phyloP scores from a whole-genome alignment of 2,329 filamentous ascomycete species.

The Polytolypa hystricis region DNA sequence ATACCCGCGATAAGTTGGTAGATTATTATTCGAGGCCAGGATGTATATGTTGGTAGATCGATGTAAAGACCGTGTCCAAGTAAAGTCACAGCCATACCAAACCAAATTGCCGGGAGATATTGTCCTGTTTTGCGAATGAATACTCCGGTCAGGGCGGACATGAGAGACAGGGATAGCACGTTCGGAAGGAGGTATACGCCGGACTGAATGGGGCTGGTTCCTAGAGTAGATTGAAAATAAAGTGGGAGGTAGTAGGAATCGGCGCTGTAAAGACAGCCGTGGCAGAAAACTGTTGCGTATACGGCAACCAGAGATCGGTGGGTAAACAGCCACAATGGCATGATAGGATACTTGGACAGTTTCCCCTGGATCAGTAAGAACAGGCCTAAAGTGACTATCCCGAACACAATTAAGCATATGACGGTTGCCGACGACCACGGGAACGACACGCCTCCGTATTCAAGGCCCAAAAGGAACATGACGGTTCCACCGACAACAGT shows the following conservation, averaged over 20 bases:
- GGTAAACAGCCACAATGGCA: slow-evolving; percentile 61
- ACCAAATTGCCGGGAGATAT: slow-evolving; percentile 50
- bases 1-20: slow-evolving; percentile 50
- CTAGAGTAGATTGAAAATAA: slow-evolving; percentile 68
- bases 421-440: slow-evolving; percentile 67
- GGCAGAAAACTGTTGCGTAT: slow-evolving; percentile 56
- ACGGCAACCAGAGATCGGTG: slow-evolving; percentile 54
- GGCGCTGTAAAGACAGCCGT: slow-evolving; percentile 67
- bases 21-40: slow-evolving; percentile 36
- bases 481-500: slow-evolving; percentile 64
- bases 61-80: slow-evolving; percentile 58
- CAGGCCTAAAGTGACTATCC: slow-evolving; percentile 48
- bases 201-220: slow-evolving; percentile 55
- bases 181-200: slow-evolving; percentile 64
- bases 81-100: slow-evolving; percentile 47
- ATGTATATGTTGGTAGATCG: slow-evolving; percentile 43
- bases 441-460: slow-evolving; percentile 64
- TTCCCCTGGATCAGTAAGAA: slow-evolving; percentile 65
- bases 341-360: slow-evolving; percentile 63
- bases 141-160: slow-evolving; percentile 51
- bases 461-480: slow-evolving; percentile 75
- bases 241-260: slow-evolving; percentile 70
- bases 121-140: slow-evolving; percentile 62
- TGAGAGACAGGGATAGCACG: slow-evolving; percentile 54
- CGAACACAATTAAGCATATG: slow-evolving; percentile 67